Base-by-base conservation (phyloP, 768 basidiomycete genomes). In the Kwoniella pini region DNA sequence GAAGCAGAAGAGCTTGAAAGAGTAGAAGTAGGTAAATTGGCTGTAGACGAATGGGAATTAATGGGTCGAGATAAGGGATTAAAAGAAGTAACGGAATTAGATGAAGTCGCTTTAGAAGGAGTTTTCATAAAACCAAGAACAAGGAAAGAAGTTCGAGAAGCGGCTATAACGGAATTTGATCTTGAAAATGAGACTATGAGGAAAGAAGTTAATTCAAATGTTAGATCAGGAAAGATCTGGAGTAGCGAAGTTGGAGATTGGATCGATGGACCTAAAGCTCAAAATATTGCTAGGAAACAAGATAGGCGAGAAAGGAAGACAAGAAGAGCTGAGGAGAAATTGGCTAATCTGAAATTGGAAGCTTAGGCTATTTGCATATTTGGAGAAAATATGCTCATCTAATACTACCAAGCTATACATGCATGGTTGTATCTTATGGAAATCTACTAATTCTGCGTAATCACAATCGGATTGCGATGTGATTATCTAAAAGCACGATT, bases 131-230 rank as follows among this genome's bases (percentile, higher is more conserved):
- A 65, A 28, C 39, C 60, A 7, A 36, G 76, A 51, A 75, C 76
- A 30, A 64, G 66, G 30, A 63, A 65, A 43, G 76, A 77, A 57
- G 74, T 77, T 7, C 33, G 74, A 21, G 74, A 73, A 33, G 66
- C 69, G 22, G 76, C 76, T 1, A 54, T 60, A 31, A 61, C 54
- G 4, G 62, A 68, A 24, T 77, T 68, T 44, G 74, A 71, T 27
- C 55, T 60, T 19, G 51, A 64, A 9, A 51, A 63, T 24, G 53
- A 53, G 31, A 30, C 52, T 40, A 38, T 55, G 39, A 64, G 61
- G 30, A 64, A 56, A 54, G 58, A 66, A 40, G 70, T 70, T 6
- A 69, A 63, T 27, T 3, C 38, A 15, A 55, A 21, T 27, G 54
- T 63, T 22, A 36, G 62, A 40, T 33, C 45, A 17, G 54, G 50